Evolutionary conservation across 1,284 basidiomycete species (phyloP).

Genomic region (Tilletiopsis washingtonensis): DNA sequence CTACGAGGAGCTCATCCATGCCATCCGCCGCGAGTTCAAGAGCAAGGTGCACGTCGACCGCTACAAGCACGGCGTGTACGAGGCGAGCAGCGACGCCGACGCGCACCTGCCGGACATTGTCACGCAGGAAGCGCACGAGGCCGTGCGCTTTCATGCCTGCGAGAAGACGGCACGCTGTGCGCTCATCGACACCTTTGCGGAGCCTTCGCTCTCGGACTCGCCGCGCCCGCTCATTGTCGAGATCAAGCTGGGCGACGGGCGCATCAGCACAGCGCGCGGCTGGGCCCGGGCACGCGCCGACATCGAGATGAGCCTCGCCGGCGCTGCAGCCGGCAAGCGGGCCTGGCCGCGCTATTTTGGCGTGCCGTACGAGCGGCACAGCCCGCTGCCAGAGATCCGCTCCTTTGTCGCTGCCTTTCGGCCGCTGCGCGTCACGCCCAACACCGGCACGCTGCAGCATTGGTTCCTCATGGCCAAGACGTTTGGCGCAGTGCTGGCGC

Average conservation of each 20-base stretch:
- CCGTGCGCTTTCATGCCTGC: slow-evolving; percentile 1
- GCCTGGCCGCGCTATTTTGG: neutral
- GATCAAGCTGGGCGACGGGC: neutral
- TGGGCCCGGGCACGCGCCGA: neutral
- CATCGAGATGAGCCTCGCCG: neutral
- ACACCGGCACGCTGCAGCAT: neutral
- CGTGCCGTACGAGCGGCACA: neutral
- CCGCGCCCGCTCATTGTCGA: too few species aligned
- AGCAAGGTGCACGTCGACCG: slow-evolving; percentile 7
- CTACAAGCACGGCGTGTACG: slow-evolving; percentile 5
- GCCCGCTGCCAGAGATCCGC: neutral
- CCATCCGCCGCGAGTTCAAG: neutral
- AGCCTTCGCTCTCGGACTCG: neutral
- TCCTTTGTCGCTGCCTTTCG: neutral
- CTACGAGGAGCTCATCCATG: slow-evolving; percentile 4
- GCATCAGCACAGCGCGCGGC: neutral
- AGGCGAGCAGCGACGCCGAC: neutral
- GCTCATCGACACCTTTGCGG: neutral
- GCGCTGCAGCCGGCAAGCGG: neutral
- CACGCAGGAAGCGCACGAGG: neutral
- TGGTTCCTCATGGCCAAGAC: neutral
- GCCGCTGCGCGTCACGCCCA: neutral
- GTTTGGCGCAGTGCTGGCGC: neutral
- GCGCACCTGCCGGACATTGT: neutral
- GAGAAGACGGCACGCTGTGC: neutral